A percentile compares a stretch with the other conserved stretches of the same genome.
phyloP scores from a whole-genome alignment of 306 rosid species.

The Delonix regia region DNA sequence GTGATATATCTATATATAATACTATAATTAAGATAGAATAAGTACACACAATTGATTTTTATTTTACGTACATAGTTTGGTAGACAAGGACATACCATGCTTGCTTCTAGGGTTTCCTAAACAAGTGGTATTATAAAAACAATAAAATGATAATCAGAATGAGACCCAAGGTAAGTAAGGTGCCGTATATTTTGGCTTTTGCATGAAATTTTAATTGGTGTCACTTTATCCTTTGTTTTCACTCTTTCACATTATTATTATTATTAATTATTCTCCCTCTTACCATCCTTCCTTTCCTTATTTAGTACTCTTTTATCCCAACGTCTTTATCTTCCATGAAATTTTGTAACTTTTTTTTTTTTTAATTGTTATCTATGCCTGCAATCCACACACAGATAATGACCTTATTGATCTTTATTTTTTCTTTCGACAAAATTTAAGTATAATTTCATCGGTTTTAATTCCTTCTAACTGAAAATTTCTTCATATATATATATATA shows the following conservation, averaged over 20 bases:
- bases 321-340: neutral
- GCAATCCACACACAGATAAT: neutral
- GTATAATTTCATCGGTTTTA: too few relatives aligned
- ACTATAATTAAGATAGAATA: too few relatives aligned
- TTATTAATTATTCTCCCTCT: too few relatives aligned
- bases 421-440: neutral
- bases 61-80: too few relatives aligned
- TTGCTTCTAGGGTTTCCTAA: neutral
- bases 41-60: too few relatives aligned
- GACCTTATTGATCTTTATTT: neutral
- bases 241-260: constrained; percentile 32
- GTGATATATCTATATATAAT: too few relatives aligned
- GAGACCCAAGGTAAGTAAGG: constrained; percentile 32
- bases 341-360: neutral
- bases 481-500: too few relatives aligned
- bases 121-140: neutral
- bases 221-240: constrained; percentile 22
- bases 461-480: too few relatives aligned
- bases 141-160: neutral
- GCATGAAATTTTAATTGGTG: constrained; percentile 25
- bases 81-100: too few relatives aligned
- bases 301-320: neutral
- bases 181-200: constrained; percentile 52
- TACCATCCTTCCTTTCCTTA: neutral
- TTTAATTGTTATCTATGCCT: neutral